These are phyloP conservation scores for Marvania coccoides DNA, from an alignment of 139 green algal genomes.

Conservation along the genomic window DNA sequence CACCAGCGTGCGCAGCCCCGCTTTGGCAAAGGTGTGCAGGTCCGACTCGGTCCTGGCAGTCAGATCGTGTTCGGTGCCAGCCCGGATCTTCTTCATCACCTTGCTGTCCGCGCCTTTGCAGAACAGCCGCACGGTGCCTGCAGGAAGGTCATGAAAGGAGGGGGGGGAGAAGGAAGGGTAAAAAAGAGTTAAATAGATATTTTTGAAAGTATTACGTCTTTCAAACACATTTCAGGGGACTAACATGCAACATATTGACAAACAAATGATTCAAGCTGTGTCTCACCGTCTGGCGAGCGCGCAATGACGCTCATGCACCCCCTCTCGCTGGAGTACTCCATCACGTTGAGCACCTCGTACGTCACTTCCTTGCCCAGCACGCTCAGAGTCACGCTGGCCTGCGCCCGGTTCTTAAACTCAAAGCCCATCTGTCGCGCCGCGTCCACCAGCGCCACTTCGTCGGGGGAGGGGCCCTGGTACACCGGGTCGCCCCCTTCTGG, in stretches of 20 bases:
- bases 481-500: constrained; percentile 1
- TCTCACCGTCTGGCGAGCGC: constrained; percentile 48
- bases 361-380: constrained; percentile 38
- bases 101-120: constrained; percentile 83
- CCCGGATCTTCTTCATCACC: constrained; percentile 60
- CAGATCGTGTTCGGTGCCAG: constrained; percentile 9
- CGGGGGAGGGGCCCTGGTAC: constrained; percentile 78
- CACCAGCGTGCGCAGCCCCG: constrained; percentile 49
- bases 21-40: constrained; percentile 31
- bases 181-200: too few species aligned
- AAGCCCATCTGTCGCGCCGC: constrained; percentile 85
- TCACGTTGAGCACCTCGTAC: constrained; percentile 81
- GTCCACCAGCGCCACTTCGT: constrained; percentile 93
- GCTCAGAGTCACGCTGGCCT: constrained; percentile 33
- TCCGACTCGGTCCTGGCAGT: constrained; percentile 18
- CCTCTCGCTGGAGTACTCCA: constrained; percentile 88
- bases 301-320: constrained; percentile 57
- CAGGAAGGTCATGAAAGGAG: too few species aligned
- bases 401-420: constrained; percentile 55
- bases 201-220: too few species aligned
- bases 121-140: constrained; percentile 72
- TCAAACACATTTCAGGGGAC: too few species aligned
- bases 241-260: constrained; percentile 12
- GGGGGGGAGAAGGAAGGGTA: too few species aligned
- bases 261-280: constrained; percentile 39